Base-by-base conservation (phyloP, 805 yeast species). In the Wickerhamomyces ciferrii region DNA sequence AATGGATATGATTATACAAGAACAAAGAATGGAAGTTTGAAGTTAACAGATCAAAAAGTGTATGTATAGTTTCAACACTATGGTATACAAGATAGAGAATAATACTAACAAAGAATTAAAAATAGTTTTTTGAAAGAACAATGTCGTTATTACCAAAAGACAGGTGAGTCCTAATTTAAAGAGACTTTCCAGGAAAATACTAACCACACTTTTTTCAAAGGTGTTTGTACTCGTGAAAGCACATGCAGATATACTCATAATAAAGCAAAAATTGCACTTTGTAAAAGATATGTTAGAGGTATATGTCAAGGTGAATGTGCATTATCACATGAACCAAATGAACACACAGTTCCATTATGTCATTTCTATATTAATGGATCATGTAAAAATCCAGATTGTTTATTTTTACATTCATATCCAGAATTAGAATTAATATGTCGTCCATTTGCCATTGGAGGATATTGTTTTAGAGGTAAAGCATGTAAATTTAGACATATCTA, bases 371-470 rank as follows among this genome's bases (percentile, higher is more conserved):
- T 75, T 41, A 55, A 55, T 5, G 78, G 76, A 1, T 48, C 61
- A 14, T 81, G 87, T 57, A 62, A 68, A 1, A 79, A 78, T 48
- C 54, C 57, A 4, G 62, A 70, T 32, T 81, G 87, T 62, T 67
- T 62, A 54, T 88, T 59, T 54, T 66, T 70, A 31, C 87, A 74
- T 63, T 74, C 70, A 67, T 55, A 55, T 44, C 78, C 71, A 35
- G 62, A 53, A 24, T 54, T 60, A 40, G 72, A 68, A 25, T 64
- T 80, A 4, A 68, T 79, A 0, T 87, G 96, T 57, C 69, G 87
- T 20, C 80, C 76, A 25, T 87, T 87, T 67, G 75, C 91, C 5
- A 54, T 81, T 31, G 77, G 78, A 17, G 90, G 91, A 1, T 84
- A 76, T 66, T 87, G 95, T 62, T 75, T 68, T 27, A 61, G 76